Percentiles rank a stretch among this genome's conserved stretches.
phyloP scores from a whole-genome alignment of 257 asterid genomes.

The Solanum pennellii region DNA sequence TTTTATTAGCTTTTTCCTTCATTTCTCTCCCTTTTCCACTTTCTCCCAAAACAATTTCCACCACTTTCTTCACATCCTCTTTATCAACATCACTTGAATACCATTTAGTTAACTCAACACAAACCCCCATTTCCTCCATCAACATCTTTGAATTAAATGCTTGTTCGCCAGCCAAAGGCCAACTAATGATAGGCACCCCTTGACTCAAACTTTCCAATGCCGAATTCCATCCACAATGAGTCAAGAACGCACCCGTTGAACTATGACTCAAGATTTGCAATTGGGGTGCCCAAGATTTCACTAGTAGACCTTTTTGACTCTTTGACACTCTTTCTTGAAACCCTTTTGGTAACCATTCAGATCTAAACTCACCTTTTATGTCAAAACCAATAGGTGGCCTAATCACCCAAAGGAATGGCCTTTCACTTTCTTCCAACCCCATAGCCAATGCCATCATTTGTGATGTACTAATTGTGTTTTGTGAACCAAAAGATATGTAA shows the following conservation, averaged over 20 bases:
- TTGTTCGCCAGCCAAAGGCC: conserved; percentile 96
- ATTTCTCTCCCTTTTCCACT: conserved; percentile 46
- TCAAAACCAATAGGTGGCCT: conserved; percentile 73
- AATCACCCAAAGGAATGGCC: conserved; percentile 63
- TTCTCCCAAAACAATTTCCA: conserved; percentile 35
- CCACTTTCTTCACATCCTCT: conserved; percentile 56
- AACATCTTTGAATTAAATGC: conserved; percentile 77
- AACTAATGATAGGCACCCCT: conserved; percentile 84
- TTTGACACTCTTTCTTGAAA: conserved; percentile 28
- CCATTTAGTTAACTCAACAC: conserved; percentile 53
- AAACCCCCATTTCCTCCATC: conserved; percentile 71
- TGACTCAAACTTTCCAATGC: conserved; percentile 73
- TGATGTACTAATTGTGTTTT: conserved; percentile 53
- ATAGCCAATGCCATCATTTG: conserved; percentile 84
- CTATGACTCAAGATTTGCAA: conserved; percentile 68
- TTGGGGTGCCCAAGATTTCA: conserved; percentile 91
- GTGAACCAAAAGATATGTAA: conserved; percentile 90
- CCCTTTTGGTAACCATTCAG: conserved; percentile 67
- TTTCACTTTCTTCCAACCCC: conserved; percentile 56
- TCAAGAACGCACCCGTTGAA: conserved; percentile 61
- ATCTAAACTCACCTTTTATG: conserved; percentile 30
- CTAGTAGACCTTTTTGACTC: conserved; percentile 39
- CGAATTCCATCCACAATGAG: conserved; percentile 97
- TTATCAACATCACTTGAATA: conserved; percentile 16
- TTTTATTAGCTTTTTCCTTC: conserved; percentile 45